Evolutionary conservation across 352 stramenopile genomes (phyloP).

Genomic region (Phytophthora ramorum): DNA sequence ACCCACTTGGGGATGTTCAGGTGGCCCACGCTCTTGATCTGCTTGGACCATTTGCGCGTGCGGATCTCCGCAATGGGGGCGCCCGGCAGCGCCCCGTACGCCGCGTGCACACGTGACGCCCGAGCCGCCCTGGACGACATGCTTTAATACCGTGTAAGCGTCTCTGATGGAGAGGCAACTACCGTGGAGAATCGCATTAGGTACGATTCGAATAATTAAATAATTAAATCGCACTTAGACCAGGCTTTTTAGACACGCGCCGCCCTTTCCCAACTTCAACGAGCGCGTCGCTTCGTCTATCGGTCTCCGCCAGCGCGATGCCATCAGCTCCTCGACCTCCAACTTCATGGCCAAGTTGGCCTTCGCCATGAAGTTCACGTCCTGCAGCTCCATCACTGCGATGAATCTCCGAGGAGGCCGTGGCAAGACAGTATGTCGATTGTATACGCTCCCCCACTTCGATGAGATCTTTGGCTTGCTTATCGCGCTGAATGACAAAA

Average conservation of each 20-base stretch:
- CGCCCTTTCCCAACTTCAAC: constrained; percentile 18
- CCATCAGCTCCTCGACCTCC: not conserved
- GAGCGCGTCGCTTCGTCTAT: constrained; percentile 3
- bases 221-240: constrained; percentile 18
- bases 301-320: not conserved
- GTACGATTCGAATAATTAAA: constrained; percentile 9
- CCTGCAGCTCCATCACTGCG: not conserved
- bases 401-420: not conserved
- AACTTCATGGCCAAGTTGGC: not conserved
- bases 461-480: not conserved
- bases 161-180: not conserved
- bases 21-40: constrained; percentile 75
- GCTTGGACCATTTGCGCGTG: constrained; percentile 76
- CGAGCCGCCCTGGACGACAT: constrained; percentile 55
- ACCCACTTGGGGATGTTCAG: constrained; percentile 80
- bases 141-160: not conserved
- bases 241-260: not conserved
- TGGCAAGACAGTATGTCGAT: not conserved
- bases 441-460: not conserved
- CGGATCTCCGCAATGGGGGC: constrained; percentile 72
- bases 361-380: not conserved
- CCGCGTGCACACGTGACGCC: constrained; percentile 41
- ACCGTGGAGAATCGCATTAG: not conserved
- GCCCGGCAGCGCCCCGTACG: constrained; percentile 43
- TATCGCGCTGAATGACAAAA: constrained; percentile 14